Evolutionary conservation across 352 stramenopile genomes (phyloP), one percentile per base, ranked within the genome.

Genomic region (Globisporangium paroecandrum): DNA sequence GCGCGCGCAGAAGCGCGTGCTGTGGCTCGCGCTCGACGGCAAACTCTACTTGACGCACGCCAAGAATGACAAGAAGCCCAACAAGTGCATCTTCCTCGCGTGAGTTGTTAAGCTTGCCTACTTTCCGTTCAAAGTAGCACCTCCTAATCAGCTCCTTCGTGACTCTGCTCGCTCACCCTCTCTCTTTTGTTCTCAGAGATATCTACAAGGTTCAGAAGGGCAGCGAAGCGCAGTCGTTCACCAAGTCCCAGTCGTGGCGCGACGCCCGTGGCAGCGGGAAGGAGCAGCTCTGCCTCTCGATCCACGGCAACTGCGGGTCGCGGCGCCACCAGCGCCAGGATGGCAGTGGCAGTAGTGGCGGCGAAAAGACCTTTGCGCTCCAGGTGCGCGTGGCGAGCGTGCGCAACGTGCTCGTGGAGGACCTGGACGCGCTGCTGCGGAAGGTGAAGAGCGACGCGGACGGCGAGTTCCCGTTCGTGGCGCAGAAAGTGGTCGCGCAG

Each of bases 221-320:
- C 0, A 82, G 74, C 67, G 75, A 74, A 1, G 69, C 72, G 13
- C 70, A 81, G 58, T 77, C 71, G 34, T 89, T 89, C 51, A 80
- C 80, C 0, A 82, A 83, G 51, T 89, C 77, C 3, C 68, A 77
- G 58, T 86, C 77, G 3, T 84, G 74, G 72, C 76, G 74, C n/a
- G 80, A 86, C 27, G 74, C 76, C 1, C 68, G 77, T 1, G 69
- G 71, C 34, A 83, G 76, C 9, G 66, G 71, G 34, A 82, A 81
- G 53, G 72, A 79, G 56, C 75, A 83, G n/a, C 43, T 84, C 15
- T 85, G 70, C 8, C 80, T 85, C 29, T 84, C 77, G 18, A 76
- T 89, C 54, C 74, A 82, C 34, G 70, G 74, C 9, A 73, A 68
- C 25, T 58, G n/a, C 24, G 58, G 36, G n/a, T 43, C 43, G 15